These are phyloP conservation scores for Lyophyllum semitale DNA, from an alignment of 768 basidiomycete species.

Conservation along the genomic window DNA sequence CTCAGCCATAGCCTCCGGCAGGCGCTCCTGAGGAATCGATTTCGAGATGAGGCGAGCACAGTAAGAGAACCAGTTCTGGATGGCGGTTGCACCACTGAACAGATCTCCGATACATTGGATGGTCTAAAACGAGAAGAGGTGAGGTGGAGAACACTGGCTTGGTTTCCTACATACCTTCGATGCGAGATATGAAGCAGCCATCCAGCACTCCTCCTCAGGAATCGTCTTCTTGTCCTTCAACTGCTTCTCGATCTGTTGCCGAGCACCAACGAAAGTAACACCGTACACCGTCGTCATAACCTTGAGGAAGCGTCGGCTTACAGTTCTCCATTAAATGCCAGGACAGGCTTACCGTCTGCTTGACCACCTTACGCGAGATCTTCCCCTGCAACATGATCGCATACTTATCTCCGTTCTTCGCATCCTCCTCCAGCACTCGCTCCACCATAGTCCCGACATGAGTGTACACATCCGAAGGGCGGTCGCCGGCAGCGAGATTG, in stretches of 20 bases:
- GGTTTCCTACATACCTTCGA: slow-evolving; percentile 51
- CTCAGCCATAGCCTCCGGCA: slow-evolving; percentile 45
- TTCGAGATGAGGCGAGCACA: slow-evolving; percentile 85
- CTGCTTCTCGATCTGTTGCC: slow-evolving; percentile 92
- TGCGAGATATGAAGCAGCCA: slow-evolving; percentile 77
- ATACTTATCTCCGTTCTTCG: slow-evolving; percentile 46
- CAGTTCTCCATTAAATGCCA: not conserved
- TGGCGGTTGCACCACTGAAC: slow-evolving; percentile 88
- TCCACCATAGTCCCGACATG: slow-evolving; percentile 89
- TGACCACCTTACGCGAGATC: slow-evolving; percentile 91
- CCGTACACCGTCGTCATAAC: slow-evolving; percentile 99
- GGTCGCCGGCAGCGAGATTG: slow-evolving; percentile 81
- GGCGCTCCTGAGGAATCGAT: slow-evolving; percentile 74
- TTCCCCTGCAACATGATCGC: slow-evolving; percentile 74
- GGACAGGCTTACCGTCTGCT: slow-evolving; percentile 78
- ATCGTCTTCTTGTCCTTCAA: slow-evolving; percentile 76
- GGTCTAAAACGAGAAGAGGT: slow-evolving; percentile 39
- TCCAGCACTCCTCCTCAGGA: slow-evolving; percentile 72
- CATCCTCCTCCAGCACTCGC: slow-evolving; percentile 57
- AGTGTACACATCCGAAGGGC: slow-evolving; percentile 94
- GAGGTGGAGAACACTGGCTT: not conserved
- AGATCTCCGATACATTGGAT: slow-evolving; percentile 86
- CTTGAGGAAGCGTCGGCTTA: slow-evolving; percentile 28
- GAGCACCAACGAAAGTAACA: slow-evolving; percentile 92
- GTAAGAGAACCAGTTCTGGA: slow-evolving; percentile 88